Percentiles rank a stretch among this genome's conserved stretches.
phyloP scores from a whole-genome alignment of 163 green algal genomes.

The Chlamydomonas reinhardtii region DNA sequence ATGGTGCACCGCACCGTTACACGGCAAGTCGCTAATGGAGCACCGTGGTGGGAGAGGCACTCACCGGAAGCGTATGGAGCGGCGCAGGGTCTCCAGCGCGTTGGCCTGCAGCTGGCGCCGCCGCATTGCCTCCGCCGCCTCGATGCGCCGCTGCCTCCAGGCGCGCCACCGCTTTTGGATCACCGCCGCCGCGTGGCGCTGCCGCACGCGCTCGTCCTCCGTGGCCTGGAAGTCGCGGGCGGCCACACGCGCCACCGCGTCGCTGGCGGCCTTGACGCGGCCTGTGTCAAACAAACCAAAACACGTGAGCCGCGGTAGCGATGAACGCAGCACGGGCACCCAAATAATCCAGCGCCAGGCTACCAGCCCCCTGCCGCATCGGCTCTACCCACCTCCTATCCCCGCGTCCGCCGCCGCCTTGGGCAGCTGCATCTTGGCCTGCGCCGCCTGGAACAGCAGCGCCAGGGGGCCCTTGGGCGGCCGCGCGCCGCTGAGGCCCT shows the following conservation, averaged over 20 bases:
- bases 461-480: conserved; percentile 17
- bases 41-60: no score
- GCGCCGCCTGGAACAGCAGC: neutral
- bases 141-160: neutral
- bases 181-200: neutral
- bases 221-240: conserved; percentile 21
- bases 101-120: neutral
- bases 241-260: conserved; percentile 9
- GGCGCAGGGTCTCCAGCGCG: neutral
- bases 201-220: neutral
- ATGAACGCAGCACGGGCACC: no score
- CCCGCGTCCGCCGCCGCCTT: neutral
- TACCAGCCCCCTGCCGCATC: no score
- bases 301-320: no score
- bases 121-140: neutral
- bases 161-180: conserved; percentile 16
- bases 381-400: no score
- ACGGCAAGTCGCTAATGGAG: no score
- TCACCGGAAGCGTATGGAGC: no score
- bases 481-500: neutral
- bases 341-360: no score
- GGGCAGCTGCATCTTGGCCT: neutral
- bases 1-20: no score
- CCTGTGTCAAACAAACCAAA: no score
- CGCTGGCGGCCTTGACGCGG: neutral